Percentiles rank a stretch among this genome's conserved stretches.
These are phyloP conservation scores for Phytophthora pluvialis DNA, from an alignment of 352 stramenopile genomes.

Conservation along the genomic window DNA sequence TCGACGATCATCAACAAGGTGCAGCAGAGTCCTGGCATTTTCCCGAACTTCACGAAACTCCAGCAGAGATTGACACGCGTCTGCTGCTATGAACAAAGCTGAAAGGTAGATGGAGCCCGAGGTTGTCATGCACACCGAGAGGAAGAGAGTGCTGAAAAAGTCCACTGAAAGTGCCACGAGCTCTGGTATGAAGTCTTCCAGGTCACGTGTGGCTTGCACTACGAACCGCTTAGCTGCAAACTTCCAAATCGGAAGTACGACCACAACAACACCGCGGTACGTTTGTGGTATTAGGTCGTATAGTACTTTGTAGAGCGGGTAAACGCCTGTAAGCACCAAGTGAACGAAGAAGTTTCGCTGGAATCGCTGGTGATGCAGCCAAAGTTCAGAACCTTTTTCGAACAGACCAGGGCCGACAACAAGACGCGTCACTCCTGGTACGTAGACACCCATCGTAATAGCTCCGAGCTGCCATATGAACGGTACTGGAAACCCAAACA, in stretches of 20 bases:
- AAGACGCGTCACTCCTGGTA: constrained; percentile 3
- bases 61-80: constrained; percentile 11
- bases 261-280: constrained; percentile 7
- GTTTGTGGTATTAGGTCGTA: constrained; percentile 20
- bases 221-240: constrained; percentile 25
- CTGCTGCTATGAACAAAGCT: constrained; percentile 17
- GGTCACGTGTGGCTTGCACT: constrained; percentile 8
- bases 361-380: constrained; percentile 13
- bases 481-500: constrained; percentile 27
- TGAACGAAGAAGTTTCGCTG: constrained; percentile 14
- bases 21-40: constrained; percentile 9
- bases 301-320: constrained; percentile 29
- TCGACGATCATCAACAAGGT: constrained; percentile 3
- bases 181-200: constrained; percentile 30
- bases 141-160: constrained; percentile 31
- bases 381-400: constrained; percentile 1
- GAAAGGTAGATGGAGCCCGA: constrained; percentile 16
- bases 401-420: constrained; percentile 20
- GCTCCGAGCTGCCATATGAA: constrained; percentile 27
- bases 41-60: constrained; percentile 26
- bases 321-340: constrained; percentile 18
- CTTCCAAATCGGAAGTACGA: constrained; percentile 27
- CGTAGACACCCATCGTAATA: constrained; percentile 20
- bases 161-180: constrained; percentile 26
- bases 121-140: constrained; percentile 31